A percentile compares a stretch with the other conserved stretches of the same genome.
Evolutionary conservation across 2,329 filamentous ascomycete species (phyloP).

Genomic region (Orbilia brochopaga): DNA sequence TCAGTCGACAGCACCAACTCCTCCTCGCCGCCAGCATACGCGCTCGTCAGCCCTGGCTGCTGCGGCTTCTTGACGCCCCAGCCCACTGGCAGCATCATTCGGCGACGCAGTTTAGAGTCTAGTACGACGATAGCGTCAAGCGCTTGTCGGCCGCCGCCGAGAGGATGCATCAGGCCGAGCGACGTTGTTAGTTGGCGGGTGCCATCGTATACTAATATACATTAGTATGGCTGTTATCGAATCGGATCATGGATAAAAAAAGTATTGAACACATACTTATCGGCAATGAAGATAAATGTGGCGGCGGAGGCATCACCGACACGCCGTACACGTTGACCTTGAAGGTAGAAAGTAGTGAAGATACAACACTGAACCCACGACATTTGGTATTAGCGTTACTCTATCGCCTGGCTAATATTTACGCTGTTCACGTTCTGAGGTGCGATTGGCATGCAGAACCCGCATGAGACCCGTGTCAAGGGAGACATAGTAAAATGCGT

Average conservation of each 20-base stretch:
- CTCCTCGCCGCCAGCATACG: constrained; percentile 41
- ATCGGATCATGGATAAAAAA: not conserved
- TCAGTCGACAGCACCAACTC: constrained; percentile 44
- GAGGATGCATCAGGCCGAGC: constrained; percentile 60
- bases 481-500: constrained; percentile 3
- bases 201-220: constrained; percentile 54
- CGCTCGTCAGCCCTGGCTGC: constrained; percentile 18
- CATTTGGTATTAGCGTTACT: constrained; percentile 5
- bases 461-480: not conserved
- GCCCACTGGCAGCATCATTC: constrained; percentile 60
- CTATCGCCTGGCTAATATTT: constrained; percentile 11
- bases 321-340: constrained; percentile 46
- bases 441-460: not conserved
- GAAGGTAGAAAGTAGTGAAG: constrained; percentile 41
- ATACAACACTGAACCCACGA: constrained; percentile 29
- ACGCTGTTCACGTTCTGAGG: constrained; percentile 10
- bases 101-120: constrained; percentile 57
- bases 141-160: constrained; percentile 60
- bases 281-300: constrained; percentile 41
- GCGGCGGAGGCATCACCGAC: constrained; percentile 39
- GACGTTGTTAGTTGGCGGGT: constrained; percentile 55
- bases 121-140: constrained; percentile 61
- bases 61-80: constrained; percentile 58
- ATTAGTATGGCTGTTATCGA: not conserved
- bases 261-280: constrained; percentile 35